Conservation (phyloP, 768 basidiomycete genomes). For the Paxillus rubicundulus region DNA sequence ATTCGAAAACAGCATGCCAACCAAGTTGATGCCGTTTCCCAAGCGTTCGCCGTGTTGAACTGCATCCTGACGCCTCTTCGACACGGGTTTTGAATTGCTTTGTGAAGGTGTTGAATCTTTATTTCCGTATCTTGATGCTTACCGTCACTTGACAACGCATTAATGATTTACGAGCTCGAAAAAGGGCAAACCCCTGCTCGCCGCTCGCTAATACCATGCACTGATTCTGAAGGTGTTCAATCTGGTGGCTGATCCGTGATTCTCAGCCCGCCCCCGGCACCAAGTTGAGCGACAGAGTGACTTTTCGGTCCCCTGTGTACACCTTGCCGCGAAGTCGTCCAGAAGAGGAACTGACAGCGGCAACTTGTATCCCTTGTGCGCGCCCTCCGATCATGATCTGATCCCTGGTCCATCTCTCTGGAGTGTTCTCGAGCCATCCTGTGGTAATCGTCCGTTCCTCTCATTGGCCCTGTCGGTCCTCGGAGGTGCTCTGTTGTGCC, state of each 20-base stretch:
- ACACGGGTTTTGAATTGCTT: background rate
- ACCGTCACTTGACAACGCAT: background rate
- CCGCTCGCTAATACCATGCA: background rate
- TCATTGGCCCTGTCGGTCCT: background rate
- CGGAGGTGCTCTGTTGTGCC: background rate
- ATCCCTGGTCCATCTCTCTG: background rate
- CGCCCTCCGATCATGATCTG: background rate
- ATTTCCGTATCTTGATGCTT: background rate
- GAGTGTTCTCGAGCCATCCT: background rate
- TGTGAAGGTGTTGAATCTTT: background rate
- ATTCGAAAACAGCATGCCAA: too few species aligned
- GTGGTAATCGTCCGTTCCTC: slow-evolving; percentile 6
- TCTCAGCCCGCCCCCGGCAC: background rate
- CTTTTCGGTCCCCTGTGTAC: background rate
- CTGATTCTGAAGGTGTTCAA: too few species aligned
- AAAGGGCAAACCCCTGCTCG: background rate
- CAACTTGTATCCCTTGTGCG: background rate
- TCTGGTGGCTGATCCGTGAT: too few species aligned
- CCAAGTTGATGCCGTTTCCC: background rate
- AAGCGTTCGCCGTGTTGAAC: too few species aligned
- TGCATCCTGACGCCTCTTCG: background rate
- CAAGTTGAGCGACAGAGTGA: background rate
- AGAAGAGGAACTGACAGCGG: slow-evolving; percentile 10
- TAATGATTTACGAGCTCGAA: background rate
- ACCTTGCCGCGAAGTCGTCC: slow-evolving; percentile 10